Percentiles rank a stretch among this genome's conserved stretches.
phyloP scores from a whole-genome alignment of 2,329 filamentous ascomycete species.

The Truncatella angustata region DNA sequence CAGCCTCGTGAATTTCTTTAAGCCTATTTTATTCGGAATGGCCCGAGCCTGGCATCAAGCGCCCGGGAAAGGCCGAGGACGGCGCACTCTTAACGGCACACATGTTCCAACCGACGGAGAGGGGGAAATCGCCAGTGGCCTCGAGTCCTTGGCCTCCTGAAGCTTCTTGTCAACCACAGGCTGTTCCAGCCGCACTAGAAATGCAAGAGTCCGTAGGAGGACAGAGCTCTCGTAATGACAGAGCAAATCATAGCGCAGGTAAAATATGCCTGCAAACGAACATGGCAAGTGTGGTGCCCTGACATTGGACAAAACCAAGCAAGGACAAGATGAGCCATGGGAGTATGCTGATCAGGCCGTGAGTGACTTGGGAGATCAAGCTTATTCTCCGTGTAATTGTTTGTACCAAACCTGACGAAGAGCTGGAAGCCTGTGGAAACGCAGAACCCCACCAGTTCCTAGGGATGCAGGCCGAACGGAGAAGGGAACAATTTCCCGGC shows the following conservation, averaged over 20 bases:
- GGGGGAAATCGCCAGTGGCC: slow-evolving; percentile 22
- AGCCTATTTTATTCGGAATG: too few species aligned
- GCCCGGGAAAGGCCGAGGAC: too few species aligned
- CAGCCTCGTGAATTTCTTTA: too few species aligned
- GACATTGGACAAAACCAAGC: slow-evolving; percentile 19
- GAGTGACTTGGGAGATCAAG: slow-evolving; percentile 16
- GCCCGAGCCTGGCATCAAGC: neutral
- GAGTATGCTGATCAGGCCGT: slow-evolving; percentile 8
- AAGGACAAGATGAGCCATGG: slow-evolving; percentile 14
- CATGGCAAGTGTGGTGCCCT: slow-evolving; percentile 24
- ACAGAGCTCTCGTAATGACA: slow-evolving; percentile 19
- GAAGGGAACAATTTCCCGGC: neutral
- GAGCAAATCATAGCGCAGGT: slow-evolving; percentile 24
- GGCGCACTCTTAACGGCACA: too few species aligned
- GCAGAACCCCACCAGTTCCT: slow-evolving; percentile 30
- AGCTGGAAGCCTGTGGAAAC: slow-evolving; percentile 12
- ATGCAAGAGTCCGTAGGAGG: slow-evolving; percentile 36
- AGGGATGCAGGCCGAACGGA: neutral
- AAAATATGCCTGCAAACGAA: slow-evolving; percentile 30
- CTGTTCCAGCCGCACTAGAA: slow-evolving; percentile 31
- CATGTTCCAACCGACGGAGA: too few species aligned
- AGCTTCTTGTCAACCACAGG: slow-evolving; percentile 27
- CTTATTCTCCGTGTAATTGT: slow-evolving; percentile 18
- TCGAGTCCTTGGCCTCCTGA: slow-evolving; percentile 38
- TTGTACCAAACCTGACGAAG: slow-evolving; percentile 14